Conservation (phyloP, 768 basidiomycete species). For the Leccinum uliginosum region DNA sequence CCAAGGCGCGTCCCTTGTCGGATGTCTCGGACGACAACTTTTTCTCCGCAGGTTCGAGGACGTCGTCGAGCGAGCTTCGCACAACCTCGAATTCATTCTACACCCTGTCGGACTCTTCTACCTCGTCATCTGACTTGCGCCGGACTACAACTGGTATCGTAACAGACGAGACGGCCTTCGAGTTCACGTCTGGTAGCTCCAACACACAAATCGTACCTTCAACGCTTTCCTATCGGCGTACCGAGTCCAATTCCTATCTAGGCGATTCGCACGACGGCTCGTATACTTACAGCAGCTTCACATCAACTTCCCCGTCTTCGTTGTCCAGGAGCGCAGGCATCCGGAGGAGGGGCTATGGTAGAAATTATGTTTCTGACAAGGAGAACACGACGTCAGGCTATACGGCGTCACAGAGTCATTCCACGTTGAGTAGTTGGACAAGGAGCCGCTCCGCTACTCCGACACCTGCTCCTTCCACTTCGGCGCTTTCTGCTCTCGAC, state of each 20-base stretch:
- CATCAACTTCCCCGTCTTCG: slow-evolving; percentile 45
- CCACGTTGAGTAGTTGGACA: slow-evolving; percentile 30
- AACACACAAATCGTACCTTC: slow-evolving; percentile 47
- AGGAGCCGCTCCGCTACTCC: slow-evolving; percentile 30
- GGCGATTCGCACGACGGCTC: slow-evolving; percentile 50
- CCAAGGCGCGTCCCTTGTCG: slow-evolving; percentile 26
- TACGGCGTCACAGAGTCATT: slow-evolving; percentile 32
- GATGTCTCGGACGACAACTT: slow-evolving; percentile 43
- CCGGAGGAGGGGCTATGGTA: slow-evolving; percentile 45
- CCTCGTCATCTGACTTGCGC: slow-evolving; percentile 25
- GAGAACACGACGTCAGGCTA: slow-evolving; percentile 44
- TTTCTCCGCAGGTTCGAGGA: slow-evolving; percentile 39
- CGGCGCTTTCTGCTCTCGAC: slow-evolving; percentile 27
- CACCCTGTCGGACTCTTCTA: slow-evolving; percentile 31
- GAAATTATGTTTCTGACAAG: slow-evolving; percentile 46
- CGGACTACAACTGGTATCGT: slow-evolving; percentile 30
- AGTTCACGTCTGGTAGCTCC: slow-evolving; percentile 34
- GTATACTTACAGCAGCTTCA: slow-evolving; percentile 30
- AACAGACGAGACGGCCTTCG: slow-evolving; percentile 38
- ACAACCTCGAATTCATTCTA: slow-evolving; percentile 31
- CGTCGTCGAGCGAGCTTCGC: slow-evolving; percentile 29
- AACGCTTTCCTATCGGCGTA: slow-evolving; percentile 47
- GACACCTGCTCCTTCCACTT: slow-evolving; percentile 30
- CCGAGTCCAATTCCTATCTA: slow-evolving; percentile 52
- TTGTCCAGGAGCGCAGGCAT: slow-evolving; percentile 59